Evolutionary conservation across 306 rosid species (phyloP), one percentile per base, ranked within the genome.

Genomic region (Sicyos baderoa): DNA sequence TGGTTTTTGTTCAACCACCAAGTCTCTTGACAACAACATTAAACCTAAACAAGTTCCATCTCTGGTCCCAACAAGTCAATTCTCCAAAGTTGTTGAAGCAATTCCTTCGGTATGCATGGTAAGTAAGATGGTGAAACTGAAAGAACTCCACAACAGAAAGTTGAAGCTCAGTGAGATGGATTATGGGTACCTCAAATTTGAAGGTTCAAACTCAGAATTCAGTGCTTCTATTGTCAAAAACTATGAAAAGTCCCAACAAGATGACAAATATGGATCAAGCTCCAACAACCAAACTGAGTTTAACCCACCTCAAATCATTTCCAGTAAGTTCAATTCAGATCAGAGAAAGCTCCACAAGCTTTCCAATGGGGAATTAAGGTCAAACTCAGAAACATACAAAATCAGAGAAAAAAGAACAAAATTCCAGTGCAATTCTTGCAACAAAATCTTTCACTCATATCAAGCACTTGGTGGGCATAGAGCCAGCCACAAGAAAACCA

Each of bases 391-490:
- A 76, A 50, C 76, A 12, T 54, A 81, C 55, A 79, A 74, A 82
- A 83, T 12, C 69, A 29, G 83, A 40, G 56, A 25, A 2, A 86
- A 85, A 67, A 84, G 89, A 66, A 86, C 87, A 17, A 87, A 82
- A 59, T 89, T 87, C 52, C 88, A 86, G 87, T 91, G 96, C 55
- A 80, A 80, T 59, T 84, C 95, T 75, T 91, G 97, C 70, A 79
- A 83, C 85, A 91, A 79, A 76, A 78, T 79, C 69, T 91, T 89
- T 53, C 84, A 78, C 54, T 91, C 97, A 0, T 89, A 91, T 76
- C 97, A 91, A 84, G 97, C 97, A 67, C 86, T 91, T 32, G 97
- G 97, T 10, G 97, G 97, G 6, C 97, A 91, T 48, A 91, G 91
- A 82, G 95, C 97, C 5, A 91, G 96, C 71, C 97, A 91, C 52